Percentiles rank a stretch among this genome's conserved stretches.
Evolutionary conservation across 495 filamentous ascomycete genomes (phyloP).

Genomic region (Aspergillus steynii): DNA sequence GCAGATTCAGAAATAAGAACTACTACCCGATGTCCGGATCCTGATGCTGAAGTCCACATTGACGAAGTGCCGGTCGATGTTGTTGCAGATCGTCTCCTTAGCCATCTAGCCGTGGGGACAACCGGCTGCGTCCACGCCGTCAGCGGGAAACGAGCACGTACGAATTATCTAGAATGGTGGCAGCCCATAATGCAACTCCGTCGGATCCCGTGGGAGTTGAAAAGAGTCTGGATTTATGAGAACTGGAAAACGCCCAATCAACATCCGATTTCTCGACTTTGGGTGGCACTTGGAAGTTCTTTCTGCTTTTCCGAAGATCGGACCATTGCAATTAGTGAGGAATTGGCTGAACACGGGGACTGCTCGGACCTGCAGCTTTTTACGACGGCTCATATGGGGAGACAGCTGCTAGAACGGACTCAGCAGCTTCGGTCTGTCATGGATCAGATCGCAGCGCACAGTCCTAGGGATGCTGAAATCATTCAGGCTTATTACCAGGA

Average conservation of each 20-base stretch:
- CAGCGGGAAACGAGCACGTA: conserved; percentile 23
- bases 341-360: conserved; percentile 13
- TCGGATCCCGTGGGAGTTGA: conserved; percentile 25
- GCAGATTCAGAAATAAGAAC: conserved; percentile 3
- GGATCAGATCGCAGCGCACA: background rate
- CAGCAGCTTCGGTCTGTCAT: background rate
- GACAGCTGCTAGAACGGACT: background rate
- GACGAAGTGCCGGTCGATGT: conserved; percentile 40
- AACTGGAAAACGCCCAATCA: conserved; percentile 32
- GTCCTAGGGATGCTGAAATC: background rate
- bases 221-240: conserved; percentile 22
- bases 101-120: conserved; percentile 25
- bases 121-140: conserved; percentile 33
- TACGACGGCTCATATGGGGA: background rate
- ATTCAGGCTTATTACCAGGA: background rate
- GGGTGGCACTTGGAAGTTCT: conserved; percentile 31
- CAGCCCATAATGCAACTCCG: conserved; percentile 26
- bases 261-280: conserved; percentile 26
- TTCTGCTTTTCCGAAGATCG: conserved; percentile 30
- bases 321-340: conserved; percentile 13
- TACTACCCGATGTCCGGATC: conserved; percentile 19
- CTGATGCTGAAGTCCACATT: conserved; percentile 25
- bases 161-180: conserved; percentile 26
- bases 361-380: conserved; percentile 21
- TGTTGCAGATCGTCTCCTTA: conserved; percentile 28